Conservation (phyloP, 163 green algal genomes). For the Chlorella variabilis region DNA sequence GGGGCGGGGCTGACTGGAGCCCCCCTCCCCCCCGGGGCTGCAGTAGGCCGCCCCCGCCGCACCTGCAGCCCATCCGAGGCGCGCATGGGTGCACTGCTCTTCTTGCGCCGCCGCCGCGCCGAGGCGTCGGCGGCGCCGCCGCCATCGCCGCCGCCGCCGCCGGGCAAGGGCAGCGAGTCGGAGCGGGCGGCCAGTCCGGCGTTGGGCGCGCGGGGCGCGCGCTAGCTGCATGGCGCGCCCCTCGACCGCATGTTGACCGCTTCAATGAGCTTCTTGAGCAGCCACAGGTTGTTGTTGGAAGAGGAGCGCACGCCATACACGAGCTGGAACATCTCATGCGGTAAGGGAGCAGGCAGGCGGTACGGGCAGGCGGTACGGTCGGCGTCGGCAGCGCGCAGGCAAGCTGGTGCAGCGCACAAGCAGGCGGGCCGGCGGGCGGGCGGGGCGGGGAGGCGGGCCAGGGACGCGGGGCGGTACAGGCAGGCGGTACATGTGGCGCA, state of each 20-base stretch:
- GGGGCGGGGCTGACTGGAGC: no score
- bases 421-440: no score
- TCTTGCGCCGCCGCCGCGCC: conserved; percentile 21
- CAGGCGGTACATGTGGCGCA: no score
- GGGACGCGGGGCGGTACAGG: no score
- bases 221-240: not conserved
- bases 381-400: no score
- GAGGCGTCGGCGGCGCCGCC: not conserved
- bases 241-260: conserved; percentile 10
- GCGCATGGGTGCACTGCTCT: conserved; percentile 12
- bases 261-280: conserved; percentile 54
- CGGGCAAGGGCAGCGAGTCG: not conserved
- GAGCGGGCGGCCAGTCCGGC: not conserved
- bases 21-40: no score
- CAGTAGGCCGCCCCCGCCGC: no score
- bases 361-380: no score
- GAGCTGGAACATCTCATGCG: conserved; percentile 34
- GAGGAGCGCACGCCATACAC: conserved; percentile 39
- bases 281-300: conserved; percentile 54
- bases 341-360: not conserved
- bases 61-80: conserved; percentile 18
- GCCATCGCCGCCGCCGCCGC: not conserved
- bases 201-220: not conserved
- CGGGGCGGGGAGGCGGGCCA: no score
- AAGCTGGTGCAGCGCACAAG: no score